Evolutionary conservation across 2,329 filamentous ascomycete genomes (phyloP), one percentile per base, ranked within the genome.

Genomic region (Colletotrichum brevisporum): DNA sequence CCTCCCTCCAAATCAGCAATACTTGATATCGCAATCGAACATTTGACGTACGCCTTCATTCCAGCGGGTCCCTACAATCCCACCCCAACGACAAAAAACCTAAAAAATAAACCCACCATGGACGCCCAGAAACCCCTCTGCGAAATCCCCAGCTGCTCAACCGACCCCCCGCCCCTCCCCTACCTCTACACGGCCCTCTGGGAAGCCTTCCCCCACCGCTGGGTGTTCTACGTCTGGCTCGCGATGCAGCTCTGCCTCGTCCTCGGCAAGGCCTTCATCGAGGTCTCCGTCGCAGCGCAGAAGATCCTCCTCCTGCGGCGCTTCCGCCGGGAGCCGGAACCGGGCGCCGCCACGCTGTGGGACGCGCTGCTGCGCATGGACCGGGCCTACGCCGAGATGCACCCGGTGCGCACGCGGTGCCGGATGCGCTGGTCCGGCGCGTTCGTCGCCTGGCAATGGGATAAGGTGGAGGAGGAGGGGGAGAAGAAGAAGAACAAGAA

Each of bases 141-240:
- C 26, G 47, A 24, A 24, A 58, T 3, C 16, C 26, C 24, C 24
- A 10, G 31, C 31, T 3, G 8, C 31, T 36, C 31, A 47, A 24
- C 21, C 55, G 16, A 26, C 43, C 27, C 31, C 55, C 41, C 55
- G 43, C 43, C 55, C 16, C 43, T 58, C 6, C 55, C 39, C 12
- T 31, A 31, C 2, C 8, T 58, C 24, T 24, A 10, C 16, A 4
- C 43, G n/a, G 8, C 31, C 5, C 4, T 58, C 13, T 58, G 55
- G 55, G 41, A 47, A 12, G 24, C 31, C 24, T 21, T 47, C 18
- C 55, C 55, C 10, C 55, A 41, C 10, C 0, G 21, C 24, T 15
- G 5, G 2, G 5, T 58, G 1, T 39, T 48, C 24, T 58, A 16
- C 1, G 9, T 48, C 16, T 58, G 41, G 41, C 24, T 48, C 5